Conservation (phyloP, 2,329 filamentous ascomycete genomes). For the Emergomyces africanus region DNA sequence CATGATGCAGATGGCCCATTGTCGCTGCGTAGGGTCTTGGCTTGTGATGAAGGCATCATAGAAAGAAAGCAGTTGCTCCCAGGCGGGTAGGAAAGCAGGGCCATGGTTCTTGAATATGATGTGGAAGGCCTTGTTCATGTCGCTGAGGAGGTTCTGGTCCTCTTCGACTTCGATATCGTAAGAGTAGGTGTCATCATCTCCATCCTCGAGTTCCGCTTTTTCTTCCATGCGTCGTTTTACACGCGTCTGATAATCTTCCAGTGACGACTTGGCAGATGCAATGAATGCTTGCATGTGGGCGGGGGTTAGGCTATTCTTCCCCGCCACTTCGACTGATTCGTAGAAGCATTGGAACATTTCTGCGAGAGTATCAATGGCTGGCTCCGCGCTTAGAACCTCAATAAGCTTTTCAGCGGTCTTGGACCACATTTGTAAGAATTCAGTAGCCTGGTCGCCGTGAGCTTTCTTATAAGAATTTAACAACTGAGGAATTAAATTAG, state of each 20-base stretch:
- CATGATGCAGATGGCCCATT: slow-evolving; percentile 99
- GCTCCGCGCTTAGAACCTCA: slow-evolving; percentile 85
- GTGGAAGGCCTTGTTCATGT: slow-evolving; percentile 99
- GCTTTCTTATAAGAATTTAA: slow-evolving; percentile 90
- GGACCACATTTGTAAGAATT: slow-evolving; percentile 72
- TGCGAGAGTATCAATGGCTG: slow-evolving; percentile 87
- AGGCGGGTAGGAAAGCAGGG: slow-evolving; percentile 67
- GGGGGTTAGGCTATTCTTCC: slow-evolving; percentile 64
- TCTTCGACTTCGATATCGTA: slow-evolving; percentile 87
- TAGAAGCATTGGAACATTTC: slow-evolving; percentile 99
- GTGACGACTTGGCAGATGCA: slow-evolving; percentile 66
- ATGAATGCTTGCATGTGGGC: slow-evolving; percentile 82
- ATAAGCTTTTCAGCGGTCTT: slow-evolving; percentile 80
- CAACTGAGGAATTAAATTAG: slow-evolving; percentile 85
- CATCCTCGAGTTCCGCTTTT: slow-evolving; percentile 69
- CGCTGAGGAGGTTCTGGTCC: slow-evolving; percentile 87
- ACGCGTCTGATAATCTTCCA: slow-evolving; percentile 86
- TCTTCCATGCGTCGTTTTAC: slow-evolving; percentile 77
- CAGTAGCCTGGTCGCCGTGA: slow-evolving; percentile 65
- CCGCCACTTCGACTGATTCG: slow-evolving; percentile 89
- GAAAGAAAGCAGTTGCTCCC: slow-evolving; percentile 73
- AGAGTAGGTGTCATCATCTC: slow-evolving; percentile 80
- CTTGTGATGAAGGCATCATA: slow-evolving; percentile 79
- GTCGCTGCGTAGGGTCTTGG: slow-evolving; percentile 73
- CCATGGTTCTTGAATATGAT: slow-evolving; percentile 97